These are phyloP conservation scores for Fusarium caatingaense DNA, from an alignment of 2,329 filamentous ascomycete species.

Conservation along the genomic window DNA sequence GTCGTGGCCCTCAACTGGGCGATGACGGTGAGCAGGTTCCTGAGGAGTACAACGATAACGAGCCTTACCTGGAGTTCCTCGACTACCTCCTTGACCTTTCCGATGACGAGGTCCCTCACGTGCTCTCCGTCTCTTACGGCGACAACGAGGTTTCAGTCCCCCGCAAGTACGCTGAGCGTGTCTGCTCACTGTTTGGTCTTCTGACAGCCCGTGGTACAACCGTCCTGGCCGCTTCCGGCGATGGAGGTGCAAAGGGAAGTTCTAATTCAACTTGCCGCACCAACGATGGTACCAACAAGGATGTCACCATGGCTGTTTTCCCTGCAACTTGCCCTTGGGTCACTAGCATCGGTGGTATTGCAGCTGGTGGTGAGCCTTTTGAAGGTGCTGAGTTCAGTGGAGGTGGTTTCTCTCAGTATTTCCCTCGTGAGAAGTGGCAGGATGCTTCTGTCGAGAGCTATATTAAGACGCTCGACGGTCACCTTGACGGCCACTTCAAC, in stretches of 20 bases:
- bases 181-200: slow-evolving; percentile 65
- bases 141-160: slow-evolving; percentile 69
- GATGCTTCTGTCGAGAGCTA: slow-evolving; percentile 55
- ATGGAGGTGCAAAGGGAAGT: slow-evolving; percentile 59
- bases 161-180: slow-evolving; percentile 60
- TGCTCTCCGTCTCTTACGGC: slow-evolving; percentile 68
- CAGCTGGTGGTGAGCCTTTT: slow-evolving; percentile 52
- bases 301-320: slow-evolving; percentile 70
- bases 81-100: slow-evolving; percentile 60
- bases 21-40: slow-evolving; percentile 51
- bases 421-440: slow-evolving; percentile 60
- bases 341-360: slow-evolving; percentile 72
- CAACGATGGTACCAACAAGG: slow-evolving; percentile 68
- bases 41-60: slow-evolving; percentile 57
- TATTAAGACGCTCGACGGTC: slow-evolving; percentile 53
- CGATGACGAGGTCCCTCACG: slow-evolving; percentile 62
- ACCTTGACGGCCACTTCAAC: slow-evolving; percentile 60
- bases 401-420: slow-evolving; percentile 66
- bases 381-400: slow-evolving; percentile 59
- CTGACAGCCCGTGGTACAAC: slow-evolving; percentile 64
- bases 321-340: slow-evolving; percentile 76
- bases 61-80: slow-evolving; percentile 68
- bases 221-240: slow-evolving; percentile 63
- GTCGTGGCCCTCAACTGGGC: slow-evolving; percentile 57
- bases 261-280: slow-evolving; percentile 64